phyloP scores from a whole-genome alignment of 345 rosid species.

The Murraya paniculata region DNA sequence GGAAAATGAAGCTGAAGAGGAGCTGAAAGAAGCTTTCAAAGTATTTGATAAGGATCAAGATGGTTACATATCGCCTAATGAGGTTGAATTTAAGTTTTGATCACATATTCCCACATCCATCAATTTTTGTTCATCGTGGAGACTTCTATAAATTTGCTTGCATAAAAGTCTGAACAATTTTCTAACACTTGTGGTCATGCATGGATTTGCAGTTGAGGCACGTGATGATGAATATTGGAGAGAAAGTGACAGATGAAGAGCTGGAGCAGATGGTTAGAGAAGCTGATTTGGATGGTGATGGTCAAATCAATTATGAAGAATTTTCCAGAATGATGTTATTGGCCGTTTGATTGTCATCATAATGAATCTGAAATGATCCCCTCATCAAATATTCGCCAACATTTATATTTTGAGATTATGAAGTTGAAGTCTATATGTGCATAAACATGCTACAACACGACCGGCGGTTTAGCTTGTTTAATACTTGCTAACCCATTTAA shows the following conservation, averaged over 20 bases:
- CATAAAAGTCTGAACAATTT: not conserved
- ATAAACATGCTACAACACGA: no score
- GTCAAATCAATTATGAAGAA: conserved; percentile 60
- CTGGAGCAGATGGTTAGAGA: conserved; percentile 46
- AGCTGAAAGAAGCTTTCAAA: conserved; percentile 58
- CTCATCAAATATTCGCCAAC: no score
- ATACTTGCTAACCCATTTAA: no score
- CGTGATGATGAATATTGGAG: conserved; percentile 55
- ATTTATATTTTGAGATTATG: no score
- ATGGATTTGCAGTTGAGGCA: conserved; percentile 41
- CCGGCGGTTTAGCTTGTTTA: no score
- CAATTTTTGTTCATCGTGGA: not conserved
- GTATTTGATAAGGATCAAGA: conserved; percentile 72
- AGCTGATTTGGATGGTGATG: conserved; percentile 68
- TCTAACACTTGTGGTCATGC: not conserved
- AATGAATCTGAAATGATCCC: no score
- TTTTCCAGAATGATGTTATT: conserved; percentile 72
- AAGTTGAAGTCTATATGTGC: no score
- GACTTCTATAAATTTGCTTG: no score
- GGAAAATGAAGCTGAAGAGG: conserved; percentile 61
- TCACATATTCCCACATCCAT: not conserved
- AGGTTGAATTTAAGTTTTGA: conserved; percentile 32
- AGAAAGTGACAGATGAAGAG: conserved; percentile 52
- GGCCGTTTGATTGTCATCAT: conserved; percentile 18
- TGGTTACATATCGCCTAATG: conserved; percentile 60